Base-by-base conservation (phyloP, 192 early-diverging fungal genomes). In the Coemansia aciculifera region DNA sequence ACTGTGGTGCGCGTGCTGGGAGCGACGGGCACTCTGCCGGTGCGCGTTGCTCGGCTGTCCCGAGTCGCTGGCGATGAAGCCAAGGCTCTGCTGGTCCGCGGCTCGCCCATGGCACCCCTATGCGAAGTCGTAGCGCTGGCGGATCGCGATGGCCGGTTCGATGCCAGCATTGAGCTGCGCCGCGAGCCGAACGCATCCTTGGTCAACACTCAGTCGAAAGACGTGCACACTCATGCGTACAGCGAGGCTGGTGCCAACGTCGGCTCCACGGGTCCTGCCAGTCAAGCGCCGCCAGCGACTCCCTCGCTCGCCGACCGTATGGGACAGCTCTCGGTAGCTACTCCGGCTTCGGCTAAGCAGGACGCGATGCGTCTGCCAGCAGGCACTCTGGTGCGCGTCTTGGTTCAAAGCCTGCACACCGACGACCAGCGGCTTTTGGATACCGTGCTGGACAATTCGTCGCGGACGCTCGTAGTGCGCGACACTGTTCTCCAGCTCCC, bases 321-420 rank as follows among this genome's bases (percentile, higher is more conserved):
- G 39, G 57, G 61, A 19, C 65, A 72, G 66, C 68, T 81, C 3
- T 77, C 79, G 1, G 76, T 75, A 0, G 80, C 61, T 4, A 11
- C 56, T 6, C 3, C 44, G 10, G n/a, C 61, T 0, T 9, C 63
- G 1, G 68, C 37, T 10, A 11, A 59, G n/a, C 38, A 42, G 3
- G 63, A 42, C 1, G 51, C 39, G 4, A 32, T 59, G 31, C 49
- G 51, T 9, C 63, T 75, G 43, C 46, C 57, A 0, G 76, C 76
- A 1, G 73, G 72, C 37, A 75, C 81, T 11, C 81, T 83, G 12
- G 73, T 83, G 23, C 75, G 81, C 17, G 81, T 83, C 19, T 69
- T 83, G 11, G 76, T 83, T 32, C 81, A 83, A 52, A 64, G 65
- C 34, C 71, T 83, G 69, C 81, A 83, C 57, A 83, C 75, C 5